These are phyloP conservation scores for Tuber calosporum DNA, from an alignment of 495 filamentous ascomycete species.

Conservation along the genomic window DNA sequence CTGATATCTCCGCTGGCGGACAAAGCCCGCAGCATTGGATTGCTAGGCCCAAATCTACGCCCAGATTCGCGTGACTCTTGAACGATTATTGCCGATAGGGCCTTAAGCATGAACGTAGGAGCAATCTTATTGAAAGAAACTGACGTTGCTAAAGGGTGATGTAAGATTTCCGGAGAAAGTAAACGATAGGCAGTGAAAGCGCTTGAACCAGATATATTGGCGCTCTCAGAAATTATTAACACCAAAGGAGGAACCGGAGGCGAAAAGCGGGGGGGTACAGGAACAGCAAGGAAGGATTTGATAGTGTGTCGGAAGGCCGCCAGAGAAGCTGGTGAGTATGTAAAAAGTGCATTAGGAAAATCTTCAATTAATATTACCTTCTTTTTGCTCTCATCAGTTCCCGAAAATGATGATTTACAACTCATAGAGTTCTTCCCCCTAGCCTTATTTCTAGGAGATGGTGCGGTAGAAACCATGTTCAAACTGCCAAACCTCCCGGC, in stretches of 20 bases:
- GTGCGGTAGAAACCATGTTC: constrained; percentile 50
- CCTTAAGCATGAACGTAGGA: constrained; percentile 75
- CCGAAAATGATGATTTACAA: constrained; percentile 5
- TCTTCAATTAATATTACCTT: constrained; percentile 84
- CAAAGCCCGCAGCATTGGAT: constrained; percentile 60
- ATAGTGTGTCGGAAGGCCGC: constrained; percentile 69
- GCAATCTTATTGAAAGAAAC: constrained; percentile 93
- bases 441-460: background rate
- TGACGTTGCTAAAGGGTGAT: constrained; percentile 63
- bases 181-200: constrained; percentile 85
- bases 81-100: constrained; percentile 65
- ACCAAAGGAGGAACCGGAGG: constrained; percentile 62
- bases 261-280: constrained; percentile 8
- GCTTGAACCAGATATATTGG: constrained; percentile 49
- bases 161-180: constrained; percentile 73
- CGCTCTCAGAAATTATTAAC: constrained; percentile 81
- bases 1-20: constrained; percentile 84
- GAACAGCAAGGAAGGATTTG: constrained; percentile 38
- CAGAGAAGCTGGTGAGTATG: constrained; percentile 58
- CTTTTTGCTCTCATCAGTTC: constrained; percentile 35
- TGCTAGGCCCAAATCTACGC: constrained; percentile 57
- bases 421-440: constrained; percentile 13
- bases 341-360: constrained; percentile 72
- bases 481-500: constrained; percentile 72
- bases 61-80: constrained; percentile 71